phyloP scores from a whole-genome alignment of 129 eudicot genomes.

The Gnaphalium uliginosum region DNA sequence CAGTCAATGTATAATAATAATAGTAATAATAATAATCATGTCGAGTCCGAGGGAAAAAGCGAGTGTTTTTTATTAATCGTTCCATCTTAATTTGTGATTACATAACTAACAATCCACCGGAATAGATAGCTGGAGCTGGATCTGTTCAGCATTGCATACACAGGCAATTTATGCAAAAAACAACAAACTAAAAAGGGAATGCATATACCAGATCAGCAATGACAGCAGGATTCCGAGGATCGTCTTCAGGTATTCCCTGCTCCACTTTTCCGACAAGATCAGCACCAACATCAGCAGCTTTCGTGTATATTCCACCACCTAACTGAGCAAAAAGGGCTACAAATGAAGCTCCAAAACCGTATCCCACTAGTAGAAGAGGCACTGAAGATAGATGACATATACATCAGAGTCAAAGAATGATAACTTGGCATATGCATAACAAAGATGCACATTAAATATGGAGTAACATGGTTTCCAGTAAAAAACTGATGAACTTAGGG shows the following conservation, averaged over 20 bases:
- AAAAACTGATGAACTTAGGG: not conserved
- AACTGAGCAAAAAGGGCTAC: constrained; percentile 99
- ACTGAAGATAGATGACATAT: constrained; percentile 46
- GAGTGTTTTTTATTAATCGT: not conserved
- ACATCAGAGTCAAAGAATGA: constrained; percentile 1
- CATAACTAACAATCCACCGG: not conserved
- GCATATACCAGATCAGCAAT: constrained; percentile 94
- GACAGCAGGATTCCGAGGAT: constrained; percentile 99
- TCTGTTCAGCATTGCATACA: not conserved
- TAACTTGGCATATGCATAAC: constrained; percentile 21
- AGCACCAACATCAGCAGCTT: constrained; percentile 99
- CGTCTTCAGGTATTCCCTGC: constrained; percentile 99
- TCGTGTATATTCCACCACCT: constrained; percentile 99
- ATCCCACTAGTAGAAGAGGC: constrained; percentile 99
- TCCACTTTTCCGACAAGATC: constrained; percentile 99
- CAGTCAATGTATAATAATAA: not conserved
- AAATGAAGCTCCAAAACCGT: constrained; percentile 98
- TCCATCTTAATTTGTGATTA: not conserved
- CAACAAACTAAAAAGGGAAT: not conserved
- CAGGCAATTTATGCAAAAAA: constrained; percentile 1
- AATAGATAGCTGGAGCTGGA: constrained; percentile 5
- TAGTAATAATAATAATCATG: not conserved
- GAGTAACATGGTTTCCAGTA: constrained; percentile 4
- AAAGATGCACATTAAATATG: constrained; percentile 10
- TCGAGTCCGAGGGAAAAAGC: not conserved